phyloP scores from a whole-genome alignment of 148 eudicot genomes.

The Polygonum aviculare region DNA sequence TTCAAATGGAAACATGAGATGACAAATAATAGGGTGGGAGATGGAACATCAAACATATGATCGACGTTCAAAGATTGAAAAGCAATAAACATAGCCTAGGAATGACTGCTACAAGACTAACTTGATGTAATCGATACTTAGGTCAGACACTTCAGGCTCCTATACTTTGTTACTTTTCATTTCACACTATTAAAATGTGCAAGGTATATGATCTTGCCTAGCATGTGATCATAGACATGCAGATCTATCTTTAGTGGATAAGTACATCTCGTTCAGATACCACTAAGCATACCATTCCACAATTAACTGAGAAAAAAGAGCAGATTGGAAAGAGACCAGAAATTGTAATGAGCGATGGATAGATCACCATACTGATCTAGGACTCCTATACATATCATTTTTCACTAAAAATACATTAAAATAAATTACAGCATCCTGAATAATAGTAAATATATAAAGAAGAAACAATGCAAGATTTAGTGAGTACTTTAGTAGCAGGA shows the following conservation, averaged over 20 bases:
- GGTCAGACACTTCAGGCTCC: neutral
- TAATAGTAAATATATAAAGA: too few species aligned
- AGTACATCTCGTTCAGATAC: neutral
- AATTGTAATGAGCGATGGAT: neutral
- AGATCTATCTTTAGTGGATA: neutral
- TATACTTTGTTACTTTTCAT: neutral
- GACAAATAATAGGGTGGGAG: neutral
- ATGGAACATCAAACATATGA: neutral
- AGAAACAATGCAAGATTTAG: neutral
- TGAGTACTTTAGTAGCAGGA: neutral
- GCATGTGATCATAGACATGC: neutral
- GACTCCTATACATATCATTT: neutral
- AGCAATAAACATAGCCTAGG: neutral
- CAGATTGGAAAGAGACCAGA: neutral
- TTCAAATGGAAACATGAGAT: neutral
- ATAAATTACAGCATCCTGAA: neutral
- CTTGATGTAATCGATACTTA: neutral
- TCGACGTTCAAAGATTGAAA: neutral
- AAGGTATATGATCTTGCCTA: neutral
- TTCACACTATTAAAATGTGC: neutral
- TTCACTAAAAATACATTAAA: neutral
- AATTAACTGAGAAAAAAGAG: neutral
- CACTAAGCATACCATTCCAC: neutral
- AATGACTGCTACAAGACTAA: neutral
- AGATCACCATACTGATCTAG: neutral